These are phyloP conservation scores for Daldinia sp. DNA, from an alignment of 2,329 filamentous ascomycete genomes.

Conservation along the genomic window DNA sequence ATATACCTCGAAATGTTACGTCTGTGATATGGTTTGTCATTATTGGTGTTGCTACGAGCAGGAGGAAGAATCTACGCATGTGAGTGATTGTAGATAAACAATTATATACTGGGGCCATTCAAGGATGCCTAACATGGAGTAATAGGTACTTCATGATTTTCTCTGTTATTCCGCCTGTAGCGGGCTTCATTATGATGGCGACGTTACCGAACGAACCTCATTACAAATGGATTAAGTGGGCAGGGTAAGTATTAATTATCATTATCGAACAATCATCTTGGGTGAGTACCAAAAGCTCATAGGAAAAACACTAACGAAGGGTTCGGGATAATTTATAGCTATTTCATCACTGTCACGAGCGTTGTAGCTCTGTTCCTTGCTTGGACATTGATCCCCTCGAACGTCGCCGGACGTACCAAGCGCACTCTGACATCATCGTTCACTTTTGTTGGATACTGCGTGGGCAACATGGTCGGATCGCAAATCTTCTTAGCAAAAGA, in stretches of 20 bases:
- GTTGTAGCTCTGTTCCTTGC: slow-evolving; percentile 52
- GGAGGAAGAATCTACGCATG: slow-evolving; percentile 53
- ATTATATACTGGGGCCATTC: not conserved
- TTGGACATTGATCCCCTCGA: slow-evolving; percentile 57
- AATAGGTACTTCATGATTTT: slow-evolving; percentile 55
- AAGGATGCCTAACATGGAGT: slow-evolving; percentile 7
- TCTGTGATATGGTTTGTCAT: slow-evolving; percentile 54
- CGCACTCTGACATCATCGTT: slow-evolving; percentile 60
- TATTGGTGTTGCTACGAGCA: slow-evolving; percentile 52
- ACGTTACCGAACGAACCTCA: slow-evolving; percentile 52
- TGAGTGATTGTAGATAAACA: slow-evolving; percentile 27
- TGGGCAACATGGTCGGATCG: slow-evolving; percentile 61
- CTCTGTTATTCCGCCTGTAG: slow-evolving; percentile 53
- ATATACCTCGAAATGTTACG: slow-evolving; percentile 52
- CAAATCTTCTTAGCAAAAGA: slow-evolving; percentile 60
- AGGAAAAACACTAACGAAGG: slow-evolving; percentile 6
- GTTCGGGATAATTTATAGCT: slow-evolving; percentile 34
- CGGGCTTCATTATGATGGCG: slow-evolving; percentile 54
- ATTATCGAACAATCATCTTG: not conserved
- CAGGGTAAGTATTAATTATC: slow-evolving; percentile 45
- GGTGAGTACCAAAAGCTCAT: not conserved
- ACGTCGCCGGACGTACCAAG: slow-evolving; percentile 61
- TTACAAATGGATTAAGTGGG: slow-evolving; percentile 56
- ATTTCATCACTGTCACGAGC: slow-evolving; percentile 54
- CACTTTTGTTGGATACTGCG: slow-evolving; percentile 61